Evolutionary conservation across 306 rosid species (phyloP).

Genomic region (Arachis stenosperma): DNA sequence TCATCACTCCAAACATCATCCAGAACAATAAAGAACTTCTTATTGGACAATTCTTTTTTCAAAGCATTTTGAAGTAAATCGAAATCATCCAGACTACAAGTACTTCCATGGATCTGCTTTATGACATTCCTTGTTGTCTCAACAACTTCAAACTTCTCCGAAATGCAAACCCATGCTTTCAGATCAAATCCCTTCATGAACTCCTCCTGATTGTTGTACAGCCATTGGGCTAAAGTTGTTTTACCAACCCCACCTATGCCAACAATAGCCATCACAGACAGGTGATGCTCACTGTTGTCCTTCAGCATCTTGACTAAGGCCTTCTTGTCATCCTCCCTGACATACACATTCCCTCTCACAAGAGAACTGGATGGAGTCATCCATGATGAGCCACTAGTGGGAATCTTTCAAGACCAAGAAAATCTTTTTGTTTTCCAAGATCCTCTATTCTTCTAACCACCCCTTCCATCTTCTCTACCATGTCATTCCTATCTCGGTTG

Average conservation of each 20-base stretch:
- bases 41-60: too few species aligned
- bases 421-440: background rate
- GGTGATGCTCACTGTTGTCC: background rate
- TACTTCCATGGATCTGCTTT: background rate
- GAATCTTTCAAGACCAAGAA: background rate
- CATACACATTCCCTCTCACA: background rate
- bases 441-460: background rate
- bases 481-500: background rate
- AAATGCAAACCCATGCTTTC: conserved; percentile 15
- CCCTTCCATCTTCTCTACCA: background rate
- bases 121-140: background rate
- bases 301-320: background rate
- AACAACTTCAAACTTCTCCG: background rate
- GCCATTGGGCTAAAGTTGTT: conserved; percentile 8
- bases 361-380: background rate
- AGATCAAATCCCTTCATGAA: background rate
- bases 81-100: conserved; percentile 7
- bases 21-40: too few species aligned
- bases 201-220: background rate
- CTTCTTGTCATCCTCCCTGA: background rate
- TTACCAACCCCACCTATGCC: conserved; percentile 21
- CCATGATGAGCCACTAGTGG: background rate
- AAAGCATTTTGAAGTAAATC: too few species aligned
- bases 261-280: background rate
- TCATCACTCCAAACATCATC: background rate